phyloP scores from a whole-genome alignment of 179 eudicot genomes.

The Drosera spatulata region DNA sequence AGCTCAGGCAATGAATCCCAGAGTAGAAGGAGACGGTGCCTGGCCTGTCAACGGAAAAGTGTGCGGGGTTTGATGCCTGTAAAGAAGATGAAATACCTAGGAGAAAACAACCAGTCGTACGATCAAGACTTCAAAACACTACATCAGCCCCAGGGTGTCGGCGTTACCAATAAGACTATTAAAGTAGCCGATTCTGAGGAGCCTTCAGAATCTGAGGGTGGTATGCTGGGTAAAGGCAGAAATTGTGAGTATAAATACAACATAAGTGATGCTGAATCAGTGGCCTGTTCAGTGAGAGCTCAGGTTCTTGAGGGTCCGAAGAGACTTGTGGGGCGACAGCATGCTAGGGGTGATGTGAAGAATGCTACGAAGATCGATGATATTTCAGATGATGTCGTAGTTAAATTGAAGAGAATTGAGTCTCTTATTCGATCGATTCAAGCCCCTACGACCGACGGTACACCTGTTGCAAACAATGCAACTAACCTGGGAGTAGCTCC shows the following conservation, averaged over 20 bases:
- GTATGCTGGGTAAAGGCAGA: slow-evolving; percentile 3
- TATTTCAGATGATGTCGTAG: slow-evolving; percentile 32
- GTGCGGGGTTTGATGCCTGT: slow-evolving; percentile 12
- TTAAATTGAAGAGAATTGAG: slow-evolving; percentile 35
- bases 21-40: slow-evolving; percentile 28
- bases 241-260: slow-evolving; percentile 2
- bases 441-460: slow-evolving; percentile 8
- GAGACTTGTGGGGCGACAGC: slow-evolving; percentile 4
- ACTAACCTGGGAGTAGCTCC: slow-evolving; percentile 2
- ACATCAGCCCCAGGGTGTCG: slow-evolving; percentile 8
- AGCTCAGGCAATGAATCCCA: slow-evolving; percentile 15
- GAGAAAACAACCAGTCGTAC: slow-evolving; percentile 1
- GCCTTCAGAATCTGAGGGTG: slow-evolving; percentile 3
- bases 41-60: slow-evolving; percentile 13
- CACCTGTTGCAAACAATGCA: slow-evolving; percentile 5
- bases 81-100: slow-evolving; percentile 3
- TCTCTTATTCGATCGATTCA: slow-evolving; percentile 32
- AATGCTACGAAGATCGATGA: slow-evolving; percentile 9
- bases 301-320: neutral
- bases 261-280: slow-evolving; percentile 8
- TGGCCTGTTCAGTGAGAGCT: slow-evolving; percentile 3
- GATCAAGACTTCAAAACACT: slow-evolving; percentile 7
- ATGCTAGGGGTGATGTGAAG: slow-evolving; percentile 1
- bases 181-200: slow-evolving; percentile 10
- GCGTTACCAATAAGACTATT: slow-evolving; percentile 1